A percentile compares a stretch with the other conserved stretches of the same genome.
Conservation (phyloP, 1,139 yeast species). For the Lodderomyces metapsilosis region DNA sequence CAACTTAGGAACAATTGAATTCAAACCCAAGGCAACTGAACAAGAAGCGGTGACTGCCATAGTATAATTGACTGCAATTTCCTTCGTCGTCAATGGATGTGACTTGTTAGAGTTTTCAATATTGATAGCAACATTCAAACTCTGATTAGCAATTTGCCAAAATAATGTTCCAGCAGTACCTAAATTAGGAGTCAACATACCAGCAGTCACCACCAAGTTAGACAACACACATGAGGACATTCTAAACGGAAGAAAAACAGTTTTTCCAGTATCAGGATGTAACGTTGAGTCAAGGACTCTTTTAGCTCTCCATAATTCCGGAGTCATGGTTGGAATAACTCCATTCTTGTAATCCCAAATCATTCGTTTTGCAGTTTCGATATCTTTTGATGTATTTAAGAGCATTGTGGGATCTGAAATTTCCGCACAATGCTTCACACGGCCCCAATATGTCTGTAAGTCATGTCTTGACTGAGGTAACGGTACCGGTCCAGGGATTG, state of each 20-base stretch:
- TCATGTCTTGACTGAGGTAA: conserved; percentile 81
- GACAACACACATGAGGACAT: conserved; percentile 96
- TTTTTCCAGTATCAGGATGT: conserved; percentile 95
- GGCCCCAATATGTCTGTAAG: conserved; percentile 80
- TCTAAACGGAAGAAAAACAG: conserved; percentile 88
- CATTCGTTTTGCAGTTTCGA: conserved; percentile 61
- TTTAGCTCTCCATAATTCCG: conserved; percentile 89
- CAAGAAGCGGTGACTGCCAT: conserved; percentile 94
- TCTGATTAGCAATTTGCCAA: conserved; percentile 98
- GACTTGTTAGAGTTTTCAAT: conserved; percentile 95
- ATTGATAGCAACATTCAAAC: conserved; percentile 92
- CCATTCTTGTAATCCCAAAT: conserved; percentile 77
- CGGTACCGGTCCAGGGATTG: conserved; percentile 76
- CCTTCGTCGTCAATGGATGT: conserved; percentile 79
- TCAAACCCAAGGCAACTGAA: conserved; percentile 90
- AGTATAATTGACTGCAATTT: conserved; percentile 73
- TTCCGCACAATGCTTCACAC: conserved; percentile 91
- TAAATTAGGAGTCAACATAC: conserved; percentile 93
- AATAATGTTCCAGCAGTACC: conserved; percentile 88
- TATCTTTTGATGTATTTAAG: conserved; percentile 63
- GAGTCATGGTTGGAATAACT: conserved; percentile 58
- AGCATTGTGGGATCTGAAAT: conserved; percentile 92
- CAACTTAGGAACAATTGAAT: conserved; percentile 80
- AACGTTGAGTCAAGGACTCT: conserved; percentile 80
- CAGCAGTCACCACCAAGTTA: conserved; percentile 91